phyloP scores from a whole-genome alignment of 2,329 filamentous ascomycete species.

The Talaromyces sp. region DNA sequence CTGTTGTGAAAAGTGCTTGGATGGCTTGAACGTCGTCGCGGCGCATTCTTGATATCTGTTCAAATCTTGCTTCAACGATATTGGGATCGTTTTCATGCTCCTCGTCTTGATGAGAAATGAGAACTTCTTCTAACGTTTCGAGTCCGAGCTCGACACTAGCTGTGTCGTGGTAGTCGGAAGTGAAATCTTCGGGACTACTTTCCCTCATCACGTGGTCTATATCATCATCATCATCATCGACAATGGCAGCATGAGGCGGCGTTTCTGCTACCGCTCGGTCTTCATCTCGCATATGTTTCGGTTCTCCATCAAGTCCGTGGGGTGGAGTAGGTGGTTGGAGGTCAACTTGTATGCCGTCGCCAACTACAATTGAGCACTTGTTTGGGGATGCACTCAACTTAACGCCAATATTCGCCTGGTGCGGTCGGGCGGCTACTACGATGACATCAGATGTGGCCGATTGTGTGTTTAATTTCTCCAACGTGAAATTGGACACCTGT shows the following conservation, averaged over 20 bases:
- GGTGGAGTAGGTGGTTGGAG: not conserved
- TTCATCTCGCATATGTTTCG: not conserved
- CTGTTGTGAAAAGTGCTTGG: slow-evolving; percentile 5
- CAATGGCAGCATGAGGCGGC: not conserved
- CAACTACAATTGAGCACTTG: not conserved
- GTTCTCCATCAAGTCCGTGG: not conserved
- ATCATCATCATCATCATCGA: slow-evolving; percentile 4
- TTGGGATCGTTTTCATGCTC: not conserved
- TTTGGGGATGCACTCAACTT: not conserved
- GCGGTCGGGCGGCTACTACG: not conserved
- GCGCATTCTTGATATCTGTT: slow-evolving; percentile 10
- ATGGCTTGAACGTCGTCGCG: slow-evolving; percentile 11
- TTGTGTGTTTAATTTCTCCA: not conserved
- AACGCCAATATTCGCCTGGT: slow-evolving; percentile 9
- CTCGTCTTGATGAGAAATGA: not conserved
- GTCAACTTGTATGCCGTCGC: slow-evolving; percentile 2
- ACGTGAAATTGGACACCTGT: not conserved
- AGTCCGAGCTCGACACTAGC: slow-evolving; percentile 36
- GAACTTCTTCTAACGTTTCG: not conserved
- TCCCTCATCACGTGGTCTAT: slow-evolving; percentile 6
- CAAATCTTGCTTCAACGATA: not conserved
- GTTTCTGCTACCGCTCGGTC: slow-evolving; percentile 5
- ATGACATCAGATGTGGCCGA: not conserved
- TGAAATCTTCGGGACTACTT: slow-evolving; percentile 15
- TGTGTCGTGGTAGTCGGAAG: slow-evolving; percentile 28